Percentiles rank a stretch among this genome's conserved stretches.
phyloP scores from a whole-genome alignment of 345 rosid genomes.

The Corymbia maculata region DNA sequence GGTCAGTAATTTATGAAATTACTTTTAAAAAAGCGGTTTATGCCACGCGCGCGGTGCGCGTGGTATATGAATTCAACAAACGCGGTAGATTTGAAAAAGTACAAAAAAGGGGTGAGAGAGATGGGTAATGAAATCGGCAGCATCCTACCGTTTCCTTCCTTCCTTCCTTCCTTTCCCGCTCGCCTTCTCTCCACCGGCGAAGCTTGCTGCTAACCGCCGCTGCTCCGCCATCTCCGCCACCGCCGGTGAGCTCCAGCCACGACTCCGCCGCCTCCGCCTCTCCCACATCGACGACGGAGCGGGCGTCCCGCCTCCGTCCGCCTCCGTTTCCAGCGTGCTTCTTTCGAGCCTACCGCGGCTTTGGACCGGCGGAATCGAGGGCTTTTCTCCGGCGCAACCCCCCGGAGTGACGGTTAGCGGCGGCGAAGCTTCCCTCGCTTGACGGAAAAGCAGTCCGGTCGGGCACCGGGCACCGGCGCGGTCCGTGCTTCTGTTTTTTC shows the following conservation, averaged over 20 bases:
- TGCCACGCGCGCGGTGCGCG: background rate
- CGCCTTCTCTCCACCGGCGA: background rate
- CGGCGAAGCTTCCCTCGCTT: background rate
- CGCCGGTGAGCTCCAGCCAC: background rate
- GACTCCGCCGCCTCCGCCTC: background rate
- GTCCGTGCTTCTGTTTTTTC: background rate
- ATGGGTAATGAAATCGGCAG: background rate
- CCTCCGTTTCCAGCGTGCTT: background rate
- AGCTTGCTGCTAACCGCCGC: background rate
- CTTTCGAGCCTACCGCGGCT: background rate
- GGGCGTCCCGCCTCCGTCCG: background rate
- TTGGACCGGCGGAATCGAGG: background rate
- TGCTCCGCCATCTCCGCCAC: background rate
- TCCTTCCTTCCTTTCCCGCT: background rate
- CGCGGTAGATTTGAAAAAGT: background rate
- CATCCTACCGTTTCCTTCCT: background rate
- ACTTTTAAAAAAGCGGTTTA: background rate
- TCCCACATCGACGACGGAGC: background rate
- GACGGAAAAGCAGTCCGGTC: background rate
- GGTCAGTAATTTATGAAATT: background rate
- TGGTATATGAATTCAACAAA: background rate
- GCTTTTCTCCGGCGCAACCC: background rate
- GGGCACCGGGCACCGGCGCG: background rate
- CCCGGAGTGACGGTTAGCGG: background rate
- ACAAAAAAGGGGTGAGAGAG: background rate